Evolutionary conservation across 2,329 filamentous ascomycete genomes (phyloP).

Genomic region (Aspergillus sp.): DNA sequence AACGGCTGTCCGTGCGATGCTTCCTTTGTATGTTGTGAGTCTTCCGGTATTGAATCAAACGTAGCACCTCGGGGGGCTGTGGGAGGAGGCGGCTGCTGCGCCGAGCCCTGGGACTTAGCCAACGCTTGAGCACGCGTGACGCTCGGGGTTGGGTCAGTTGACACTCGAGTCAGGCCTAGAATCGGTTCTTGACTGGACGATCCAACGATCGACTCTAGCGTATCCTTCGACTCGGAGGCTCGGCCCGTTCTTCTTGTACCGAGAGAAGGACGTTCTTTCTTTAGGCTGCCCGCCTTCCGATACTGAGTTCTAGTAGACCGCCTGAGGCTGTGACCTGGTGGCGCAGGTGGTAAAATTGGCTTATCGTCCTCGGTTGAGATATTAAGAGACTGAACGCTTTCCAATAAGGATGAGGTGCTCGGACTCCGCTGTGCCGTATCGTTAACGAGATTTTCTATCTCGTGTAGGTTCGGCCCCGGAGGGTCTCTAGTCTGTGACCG

Average conservation of each 20-base stretch:
- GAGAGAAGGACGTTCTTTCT: constrained; percentile 72
- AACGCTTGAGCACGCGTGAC: constrained; percentile 47
- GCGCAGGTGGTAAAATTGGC: constrained; percentile 76
- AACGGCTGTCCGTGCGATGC: constrained; percentile 18
- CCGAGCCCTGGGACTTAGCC: constrained; percentile 31
- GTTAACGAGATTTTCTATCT: constrained; percentile 78
- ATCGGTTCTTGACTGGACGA: constrained; percentile 36
- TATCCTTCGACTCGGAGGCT: constrained; percentile 61
- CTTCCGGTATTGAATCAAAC: constrained; percentile 29
- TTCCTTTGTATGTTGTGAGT: constrained; percentile 24
- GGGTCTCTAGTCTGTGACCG: constrained; percentile 60
- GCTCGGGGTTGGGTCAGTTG: constrained; percentile 37
- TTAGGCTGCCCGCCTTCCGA: constrained; percentile 74
- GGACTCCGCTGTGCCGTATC: constrained; percentile 70
- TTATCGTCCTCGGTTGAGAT: constrained; percentile 65
- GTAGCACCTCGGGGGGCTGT: constrained; percentile 20
- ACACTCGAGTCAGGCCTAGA: constrained; percentile 34
- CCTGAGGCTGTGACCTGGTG: constrained; percentile 75
- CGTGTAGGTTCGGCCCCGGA: constrained; percentile 63
- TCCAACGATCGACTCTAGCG: constrained; percentile 39
- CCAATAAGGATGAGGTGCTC: constrained; percentile 61
- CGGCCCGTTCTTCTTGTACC: constrained; percentile 67
- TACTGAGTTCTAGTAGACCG: constrained; percentile 92
- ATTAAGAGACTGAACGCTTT: constrained; percentile 44
- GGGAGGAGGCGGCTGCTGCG: constrained; percentile 12